Evolutionary conservation across 139 green algal genomes (phyloP).

Genomic region (Chlorella sp.): DNA sequence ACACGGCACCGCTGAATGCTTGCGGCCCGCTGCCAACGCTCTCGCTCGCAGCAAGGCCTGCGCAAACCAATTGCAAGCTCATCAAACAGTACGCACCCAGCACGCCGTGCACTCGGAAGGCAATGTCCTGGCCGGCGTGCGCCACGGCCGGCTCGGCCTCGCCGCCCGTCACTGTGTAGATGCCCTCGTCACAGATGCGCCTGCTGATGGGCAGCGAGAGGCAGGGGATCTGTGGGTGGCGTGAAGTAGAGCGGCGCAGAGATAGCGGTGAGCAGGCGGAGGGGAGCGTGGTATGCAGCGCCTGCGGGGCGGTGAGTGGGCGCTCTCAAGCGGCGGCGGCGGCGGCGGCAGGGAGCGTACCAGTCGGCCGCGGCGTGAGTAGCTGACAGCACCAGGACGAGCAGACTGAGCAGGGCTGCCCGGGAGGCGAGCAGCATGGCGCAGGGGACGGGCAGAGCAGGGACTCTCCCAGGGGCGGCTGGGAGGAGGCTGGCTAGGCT

Average conservation of each 20-base stretch:
- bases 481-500: background rate
- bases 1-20: too few relatives aligned
- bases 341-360: background rate
- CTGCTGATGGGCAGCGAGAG: background rate
- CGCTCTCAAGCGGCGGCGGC: background rate
- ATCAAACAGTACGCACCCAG: background rate
- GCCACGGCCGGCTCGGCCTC: background rate
- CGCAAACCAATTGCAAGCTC: too few relatives aligned
- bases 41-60: too few relatives aligned
- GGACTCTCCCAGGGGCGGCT: too few relatives aligned
- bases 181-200: conserved; percentile 1
- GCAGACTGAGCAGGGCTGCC: too few relatives aligned
- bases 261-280: too few relatives aligned
- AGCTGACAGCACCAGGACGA: background rate
- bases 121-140: background rate
- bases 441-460: background rate
- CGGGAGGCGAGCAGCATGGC: background rate
- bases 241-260: background rate
- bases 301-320: too few relatives aligned
- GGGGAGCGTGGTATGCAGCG: too few relatives aligned
- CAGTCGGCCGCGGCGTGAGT: background rate
- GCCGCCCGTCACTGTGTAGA: background rate
- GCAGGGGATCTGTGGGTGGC: background rate
- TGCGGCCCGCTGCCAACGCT: too few relatives aligned
- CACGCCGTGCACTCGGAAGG: background rate